Percentiles rank a stretch among this genome's conserved stretches.
Evolutionary conservation across 768 basidiomycete species (phyloP).

Genomic region (Tulasnella sp.): DNA sequence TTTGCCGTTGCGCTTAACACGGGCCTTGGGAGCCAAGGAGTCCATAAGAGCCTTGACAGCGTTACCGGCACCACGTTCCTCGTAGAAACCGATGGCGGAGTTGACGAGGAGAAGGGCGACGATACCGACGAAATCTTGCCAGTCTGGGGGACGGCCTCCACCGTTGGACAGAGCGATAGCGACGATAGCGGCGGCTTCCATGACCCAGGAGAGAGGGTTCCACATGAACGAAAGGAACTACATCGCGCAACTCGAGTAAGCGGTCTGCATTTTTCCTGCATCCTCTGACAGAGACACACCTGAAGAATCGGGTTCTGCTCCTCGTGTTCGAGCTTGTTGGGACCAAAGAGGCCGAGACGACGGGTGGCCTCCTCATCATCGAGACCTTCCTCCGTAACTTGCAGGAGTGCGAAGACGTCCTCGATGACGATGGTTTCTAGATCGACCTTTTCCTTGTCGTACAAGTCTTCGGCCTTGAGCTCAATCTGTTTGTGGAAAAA

Average conservation of each 20-base stretch:
- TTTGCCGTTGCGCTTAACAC: slow-evolving; percentile 75
- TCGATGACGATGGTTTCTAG: slow-evolving; percentile 94
- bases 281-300: slow-evolving; percentile 37
- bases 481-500: slow-evolving; percentile 51
- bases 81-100: slow-evolving; percentile 97
- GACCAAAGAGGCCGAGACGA: slow-evolving; percentile 90
- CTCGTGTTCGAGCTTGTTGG: slow-evolving; percentile 88
- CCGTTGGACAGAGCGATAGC: slow-evolving; percentile 97
- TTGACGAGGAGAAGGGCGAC: slow-evolving; percentile 86
- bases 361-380: slow-evolving; percentile 65
- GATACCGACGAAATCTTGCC: slow-evolving; percentile 98
- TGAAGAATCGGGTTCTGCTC: slow-evolving; percentile 90
- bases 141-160: slow-evolving; percentile 78
- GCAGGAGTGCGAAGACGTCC: slow-evolving; percentile 93
- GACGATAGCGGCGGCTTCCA: slow-evolving; percentile 93
- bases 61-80: slow-evolving; percentile 95
- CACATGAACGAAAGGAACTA: slow-evolving; percentile 97
- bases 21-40: slow-evolving; percentile 95
- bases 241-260: background rate
- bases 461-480: slow-evolving; percentile 87
- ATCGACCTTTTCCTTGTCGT: slow-evolving; percentile 99
- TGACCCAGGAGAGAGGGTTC: slow-evolving; percentile 99
- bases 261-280: slow-evolving; percentile 1
- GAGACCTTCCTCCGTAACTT: slow-evolving; percentile 82
- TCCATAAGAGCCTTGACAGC: slow-evolving; percentile 99